Conservation (phyloP, 2,329 filamentous ascomycete genomes). For the Cladosporium sp. region DNA sequence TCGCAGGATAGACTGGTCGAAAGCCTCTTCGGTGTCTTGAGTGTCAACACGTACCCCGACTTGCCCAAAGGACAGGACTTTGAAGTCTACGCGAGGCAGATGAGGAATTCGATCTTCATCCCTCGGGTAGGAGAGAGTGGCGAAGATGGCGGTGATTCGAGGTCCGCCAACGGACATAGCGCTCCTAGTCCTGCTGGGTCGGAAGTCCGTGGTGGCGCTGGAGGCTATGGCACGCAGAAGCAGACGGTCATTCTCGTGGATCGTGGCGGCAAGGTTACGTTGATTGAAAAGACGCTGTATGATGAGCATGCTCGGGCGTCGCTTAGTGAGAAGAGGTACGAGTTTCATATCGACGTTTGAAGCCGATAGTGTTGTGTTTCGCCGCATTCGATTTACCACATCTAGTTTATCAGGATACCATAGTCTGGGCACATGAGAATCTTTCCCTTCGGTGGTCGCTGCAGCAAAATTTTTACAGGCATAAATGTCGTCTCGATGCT, state of each 20-base stretch:
- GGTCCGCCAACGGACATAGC: constrained; percentile 28
- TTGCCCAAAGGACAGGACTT: constrained; percentile 46
- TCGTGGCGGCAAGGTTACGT: constrained; percentile 53
- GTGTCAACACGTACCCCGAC: constrained; percentile 52
- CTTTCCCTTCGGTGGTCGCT: too few relatives aligned
- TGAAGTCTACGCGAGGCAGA: constrained; percentile 52
- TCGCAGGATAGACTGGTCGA: constrained; percentile 50
- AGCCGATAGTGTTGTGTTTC: too few relatives aligned
- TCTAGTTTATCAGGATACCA: too few relatives aligned
- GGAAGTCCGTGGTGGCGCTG: constrained; percentile 28
- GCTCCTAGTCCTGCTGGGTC: constrained; percentile 13
- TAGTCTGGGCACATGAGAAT: too few relatives aligned
- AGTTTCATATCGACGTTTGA: constrained; percentile 46
- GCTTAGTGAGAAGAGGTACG: constrained; percentile 45
- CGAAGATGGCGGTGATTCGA: constrained; percentile 38
- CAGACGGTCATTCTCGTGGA: constrained; percentile 59
- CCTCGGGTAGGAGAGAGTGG: constrained; percentile 51
- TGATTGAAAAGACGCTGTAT: constrained; percentile 59
- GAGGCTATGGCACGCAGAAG: constrained; percentile 61
- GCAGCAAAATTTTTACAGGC: too few relatives aligned
- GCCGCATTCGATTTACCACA: too few relatives aligned
- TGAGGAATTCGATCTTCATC: constrained; percentile 59
- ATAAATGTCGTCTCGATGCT: background rate
- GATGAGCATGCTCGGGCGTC: constrained; percentile 49
- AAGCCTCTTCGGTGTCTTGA: constrained; percentile 50